Conservation (phyloP, 2,329 filamentous ascomycete species). For the Monilinia laxa region DNA sequence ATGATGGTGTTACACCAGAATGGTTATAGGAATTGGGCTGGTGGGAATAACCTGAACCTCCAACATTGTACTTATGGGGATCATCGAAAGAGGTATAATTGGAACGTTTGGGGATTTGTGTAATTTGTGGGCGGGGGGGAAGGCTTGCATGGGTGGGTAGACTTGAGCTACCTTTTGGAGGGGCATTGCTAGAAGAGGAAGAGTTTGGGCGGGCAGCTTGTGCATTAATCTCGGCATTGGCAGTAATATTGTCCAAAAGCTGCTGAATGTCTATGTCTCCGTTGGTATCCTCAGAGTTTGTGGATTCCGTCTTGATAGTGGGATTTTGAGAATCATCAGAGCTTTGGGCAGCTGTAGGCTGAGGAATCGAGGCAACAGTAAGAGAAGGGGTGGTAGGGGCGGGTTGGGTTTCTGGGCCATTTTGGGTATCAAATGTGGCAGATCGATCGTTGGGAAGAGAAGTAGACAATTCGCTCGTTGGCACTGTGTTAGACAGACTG, state of each 20-base stretch:
- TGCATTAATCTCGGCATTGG: conserved; percentile 41
- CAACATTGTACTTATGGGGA: conserved; percentile 39
- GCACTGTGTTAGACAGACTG: conserved; percentile 33
- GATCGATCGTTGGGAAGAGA: conserved; percentile 28
- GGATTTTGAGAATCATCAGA: conserved; percentile 25
- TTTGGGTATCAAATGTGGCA: conserved; percentile 27
- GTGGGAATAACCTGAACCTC: conserved; percentile 34
- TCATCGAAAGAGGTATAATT: conserved; percentile 35
- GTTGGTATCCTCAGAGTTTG: conserved; percentile 34
- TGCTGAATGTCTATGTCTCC: conserved; percentile 43
- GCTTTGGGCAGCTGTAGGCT: conserved; percentile 29
- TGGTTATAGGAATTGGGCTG: conserved; percentile 37
- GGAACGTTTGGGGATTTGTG: conserved; percentile 31
- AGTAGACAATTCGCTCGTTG: conserved; percentile 29
- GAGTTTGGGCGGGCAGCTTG: conserved; percentile 29
- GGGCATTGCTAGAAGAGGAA: conserved; percentile 31
- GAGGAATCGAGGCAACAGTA: conserved; percentile 27
- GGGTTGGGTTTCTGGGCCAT: conserved; percentile 30
- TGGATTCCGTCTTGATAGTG: conserved; percentile 29
- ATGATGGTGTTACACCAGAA: conserved; percentile 35
- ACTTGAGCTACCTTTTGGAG: conserved; percentile 32
- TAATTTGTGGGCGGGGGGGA: conserved; percentile 41
- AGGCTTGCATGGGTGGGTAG: conserved; percentile 41
- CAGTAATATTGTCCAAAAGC: conserved; percentile 42
- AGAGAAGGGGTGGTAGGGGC: conserved; percentile 31